A percentile compares a stretch with the other conserved stretches of the same genome.
Conservation (phyloP, 225 moss, liverwort and hornwort species). For the Neckera pumila region DNA sequence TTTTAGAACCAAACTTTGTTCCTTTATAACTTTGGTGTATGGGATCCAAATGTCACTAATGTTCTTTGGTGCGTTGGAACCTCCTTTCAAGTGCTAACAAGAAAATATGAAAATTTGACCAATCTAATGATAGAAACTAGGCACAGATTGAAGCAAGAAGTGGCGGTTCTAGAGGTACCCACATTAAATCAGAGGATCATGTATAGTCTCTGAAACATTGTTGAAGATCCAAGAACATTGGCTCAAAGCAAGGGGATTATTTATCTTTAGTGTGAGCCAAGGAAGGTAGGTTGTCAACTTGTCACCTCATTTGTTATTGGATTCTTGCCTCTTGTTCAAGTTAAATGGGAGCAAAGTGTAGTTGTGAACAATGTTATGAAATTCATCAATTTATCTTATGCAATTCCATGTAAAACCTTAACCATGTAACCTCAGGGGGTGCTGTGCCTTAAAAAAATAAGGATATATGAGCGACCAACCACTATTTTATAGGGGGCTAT, state of each 20-base stretch:
- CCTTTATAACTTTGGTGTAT: background rate
- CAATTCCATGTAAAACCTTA: background rate
- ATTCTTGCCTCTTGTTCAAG: background rate
- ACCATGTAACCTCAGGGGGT: background rate
- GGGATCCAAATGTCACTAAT: background rate
- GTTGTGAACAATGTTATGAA: background rate
- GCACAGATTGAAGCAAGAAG: background rate
- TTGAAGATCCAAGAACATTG: background rate
- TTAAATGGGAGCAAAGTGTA: background rate
- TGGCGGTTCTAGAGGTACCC: accelerated
- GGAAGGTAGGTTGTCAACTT: accelerated
- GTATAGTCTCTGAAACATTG: background rate
- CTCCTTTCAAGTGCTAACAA: background rate
- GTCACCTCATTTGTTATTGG: background rate
- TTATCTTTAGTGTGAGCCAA: background rate
- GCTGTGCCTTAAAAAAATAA: no score
- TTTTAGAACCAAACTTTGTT: background rate
- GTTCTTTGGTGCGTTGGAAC: background rate
- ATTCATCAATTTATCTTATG: background rate
- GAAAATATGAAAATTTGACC: background rate
- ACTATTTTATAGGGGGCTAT: no score
- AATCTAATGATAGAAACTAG: background rate
- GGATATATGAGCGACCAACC: no score
- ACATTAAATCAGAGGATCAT: accelerated
- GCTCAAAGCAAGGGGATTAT: background rate